Evolutionary conservation across 208 protist genomes (phyloP).

Genomic region (Leishmania major): DNA sequence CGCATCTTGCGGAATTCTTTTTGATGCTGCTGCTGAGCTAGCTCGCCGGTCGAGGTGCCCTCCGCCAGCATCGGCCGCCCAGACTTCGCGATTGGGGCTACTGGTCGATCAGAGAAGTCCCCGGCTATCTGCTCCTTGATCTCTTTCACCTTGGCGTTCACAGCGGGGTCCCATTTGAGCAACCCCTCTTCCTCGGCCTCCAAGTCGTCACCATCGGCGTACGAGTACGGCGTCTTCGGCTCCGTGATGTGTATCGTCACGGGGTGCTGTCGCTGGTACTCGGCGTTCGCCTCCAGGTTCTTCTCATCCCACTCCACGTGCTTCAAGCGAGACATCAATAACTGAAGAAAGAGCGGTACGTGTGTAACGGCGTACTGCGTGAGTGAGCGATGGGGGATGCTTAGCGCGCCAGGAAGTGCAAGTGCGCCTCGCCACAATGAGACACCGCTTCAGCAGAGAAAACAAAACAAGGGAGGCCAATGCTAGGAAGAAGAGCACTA

Average conservation of each 20-base stretch:
- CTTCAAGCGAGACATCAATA: slow-evolving; percentile 29
- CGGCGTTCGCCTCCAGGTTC: slow-evolving; percentile 80
- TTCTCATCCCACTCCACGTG: slow-evolving; percentile 84
- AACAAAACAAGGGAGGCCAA: not conserved
- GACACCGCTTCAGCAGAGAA: not conserved
- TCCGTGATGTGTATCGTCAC: slow-evolving; percentile 88
- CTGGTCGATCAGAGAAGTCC: slow-evolving; percentile 29
- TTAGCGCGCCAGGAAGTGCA: not conserved
- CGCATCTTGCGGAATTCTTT: slow-evolving; percentile 79
- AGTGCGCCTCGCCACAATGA: not conserved
- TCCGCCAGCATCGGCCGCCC: slow-evolving; percentile 70
- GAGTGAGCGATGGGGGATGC: not conserved
- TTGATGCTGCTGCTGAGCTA: slow-evolving; percentile 52
- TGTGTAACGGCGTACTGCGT: not conserved
- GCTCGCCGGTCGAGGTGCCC: slow-evolving; percentile 54
- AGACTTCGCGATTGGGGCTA: slow-evolving; percentile 53
- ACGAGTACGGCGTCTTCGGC: slow-evolving; percentile 85
- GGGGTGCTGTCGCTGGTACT: slow-evolving; percentile 82
- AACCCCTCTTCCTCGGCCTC: slow-evolving; percentile 29
- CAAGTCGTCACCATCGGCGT: slow-evolving; percentile 45
- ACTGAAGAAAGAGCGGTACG: not conserved
- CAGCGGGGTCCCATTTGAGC: slow-evolving; percentile 63
- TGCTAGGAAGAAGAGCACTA: not conserved
- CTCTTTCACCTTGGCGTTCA: slow-evolving; percentile 67
- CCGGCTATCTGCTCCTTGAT: slow-evolving; percentile 56